Conservation (phyloP, 495 filamentous ascomycete species). For the Neurospora cerealis region DNA sequence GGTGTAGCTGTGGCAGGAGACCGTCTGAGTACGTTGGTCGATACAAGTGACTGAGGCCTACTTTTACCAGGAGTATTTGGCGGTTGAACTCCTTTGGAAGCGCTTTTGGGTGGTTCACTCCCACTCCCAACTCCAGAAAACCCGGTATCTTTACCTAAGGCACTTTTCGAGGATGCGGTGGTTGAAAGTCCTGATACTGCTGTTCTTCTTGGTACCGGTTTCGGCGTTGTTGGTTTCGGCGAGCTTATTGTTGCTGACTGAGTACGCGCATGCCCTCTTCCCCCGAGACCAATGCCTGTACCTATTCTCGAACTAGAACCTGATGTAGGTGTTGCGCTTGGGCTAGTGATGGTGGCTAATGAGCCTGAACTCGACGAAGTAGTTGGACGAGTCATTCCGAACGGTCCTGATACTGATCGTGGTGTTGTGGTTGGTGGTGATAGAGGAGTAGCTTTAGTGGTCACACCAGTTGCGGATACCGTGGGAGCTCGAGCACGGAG, state of each 20-base stretch:
- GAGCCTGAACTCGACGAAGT: background rate
- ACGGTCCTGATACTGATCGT: background rate
- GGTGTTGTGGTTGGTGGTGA: background rate
- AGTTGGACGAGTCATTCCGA: background rate
- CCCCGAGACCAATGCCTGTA: background rate
- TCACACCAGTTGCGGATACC: background rate
- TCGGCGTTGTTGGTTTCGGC: background rate
- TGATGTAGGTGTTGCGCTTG: background rate
- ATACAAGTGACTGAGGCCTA: background rate
- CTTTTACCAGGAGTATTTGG: background rate
- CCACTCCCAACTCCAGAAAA: background rate
- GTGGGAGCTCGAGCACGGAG: background rate
- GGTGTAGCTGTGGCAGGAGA: background rate
- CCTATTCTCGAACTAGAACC: background rate
- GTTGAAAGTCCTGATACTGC: background rate
- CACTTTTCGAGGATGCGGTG: background rate
- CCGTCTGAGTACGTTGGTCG: background rate
- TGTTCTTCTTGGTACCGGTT: background rate
- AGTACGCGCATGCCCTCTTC: background rate
- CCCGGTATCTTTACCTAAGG: background rate
- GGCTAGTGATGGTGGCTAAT: background rate
- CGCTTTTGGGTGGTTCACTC: background rate
- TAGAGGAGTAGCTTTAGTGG: background rate
- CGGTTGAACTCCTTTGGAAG: background rate
- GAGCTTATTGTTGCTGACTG: background rate